Base-by-base conservation (phyloP, 2,329 filamentous ascomycete genomes). In the Ophiostoma ips region DNA sequence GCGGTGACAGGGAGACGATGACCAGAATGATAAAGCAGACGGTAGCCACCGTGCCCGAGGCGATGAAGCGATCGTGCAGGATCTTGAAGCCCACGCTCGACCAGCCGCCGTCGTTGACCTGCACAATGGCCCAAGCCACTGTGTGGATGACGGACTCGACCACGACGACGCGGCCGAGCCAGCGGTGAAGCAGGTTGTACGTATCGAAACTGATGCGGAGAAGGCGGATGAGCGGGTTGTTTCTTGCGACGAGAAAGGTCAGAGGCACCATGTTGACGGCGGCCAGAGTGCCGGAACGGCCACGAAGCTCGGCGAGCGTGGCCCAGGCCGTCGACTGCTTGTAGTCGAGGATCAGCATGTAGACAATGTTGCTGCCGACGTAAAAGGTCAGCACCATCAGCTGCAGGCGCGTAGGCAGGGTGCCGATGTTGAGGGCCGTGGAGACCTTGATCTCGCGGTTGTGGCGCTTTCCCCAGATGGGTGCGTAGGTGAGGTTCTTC, bases 151-250 rank as follows among this genome's bases (percentile, higher is more conserved):
- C 58, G n/a, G 75, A 68, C 62, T 90, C 81, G 2, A 81, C 51
- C 21, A 87, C 76, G 37, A 84, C 76, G 40, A 89, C 77, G 24
- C 87, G 77, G 28, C 85, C 87, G 54, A 87, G 76, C 85, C 86
- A 94, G 56, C 87, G 77, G 64, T 94, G 87, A 47, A 92, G 70
- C 9, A 92, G 79, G 63, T 96, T 96, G 73, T 94, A 96, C 1
- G 89, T 94, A 65, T 96, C 92, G 68, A 95, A 98, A 64, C 86
- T 90, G 63, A 96, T 83, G 58, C 83, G 79, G 51, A 96, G 74
- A 33, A 94, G 65, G 3, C 72, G 65, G 61, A 96, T 95, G 46
- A 95, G 71, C 9, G 87, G 87, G 68, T 96, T 98, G 71, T 96
- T 96, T 62, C 92, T 84, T 34, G 87, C 81, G 12, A 89, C 88